A percentile compares a stretch with the other conserved stretches of the same genome.
Conservation (phyloP, 257 asterid genomes). For the Thymus quinquecostatus region DNA sequence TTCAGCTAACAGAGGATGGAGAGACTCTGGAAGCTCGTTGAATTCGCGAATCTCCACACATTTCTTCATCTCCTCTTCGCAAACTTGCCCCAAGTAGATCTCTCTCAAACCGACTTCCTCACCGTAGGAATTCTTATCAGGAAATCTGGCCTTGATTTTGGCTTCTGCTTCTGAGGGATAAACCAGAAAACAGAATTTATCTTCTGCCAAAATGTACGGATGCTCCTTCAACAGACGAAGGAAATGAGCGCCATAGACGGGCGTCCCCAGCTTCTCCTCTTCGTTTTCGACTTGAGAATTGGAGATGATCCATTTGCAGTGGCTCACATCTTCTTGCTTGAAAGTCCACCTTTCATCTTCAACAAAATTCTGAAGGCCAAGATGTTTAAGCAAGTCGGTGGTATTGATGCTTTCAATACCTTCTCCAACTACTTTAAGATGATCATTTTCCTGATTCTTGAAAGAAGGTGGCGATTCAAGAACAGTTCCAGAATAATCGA, state of each 20-base stretch:
- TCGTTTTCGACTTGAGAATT: conserved; percentile 21
- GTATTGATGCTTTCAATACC: conserved; percentile 18
- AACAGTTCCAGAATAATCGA: conserved; percentile 43
- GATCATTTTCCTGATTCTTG: background rate
- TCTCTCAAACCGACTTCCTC: conserved; percentile 32
- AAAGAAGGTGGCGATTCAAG: conserved; percentile 25
- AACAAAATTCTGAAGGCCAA: background rate
- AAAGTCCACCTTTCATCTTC: background rate
- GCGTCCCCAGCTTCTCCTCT: background rate
- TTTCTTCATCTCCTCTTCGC: background rate
- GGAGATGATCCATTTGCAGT: conserved; percentile 41
- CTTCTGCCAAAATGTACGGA: conserved; percentile 10
- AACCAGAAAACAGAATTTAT: conserved; percentile 37
- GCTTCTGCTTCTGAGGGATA: conserved; percentile 33
- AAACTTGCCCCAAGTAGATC: conserved; percentile 17
- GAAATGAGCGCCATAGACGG: conserved; percentile 36
- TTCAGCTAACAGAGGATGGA: conserved; percentile 23
- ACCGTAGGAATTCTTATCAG: conserved; percentile 15
- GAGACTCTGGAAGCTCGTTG: conserved; percentile 25
- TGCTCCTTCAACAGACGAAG: conserved; percentile 25
- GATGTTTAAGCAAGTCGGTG: background rate
- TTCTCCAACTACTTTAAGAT: conserved; percentile 29
- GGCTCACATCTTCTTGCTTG: conserved; percentile 9
- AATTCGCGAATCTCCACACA: conserved; percentile 47
- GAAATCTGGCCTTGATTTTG: background rate